Percentiles rank a stretch among this genome's conserved stretches.
These are phyloP conservation scores for Mycena pura DNA, from an alignment of 768 basidiomycete genomes.

Conservation along the genomic window DNA sequence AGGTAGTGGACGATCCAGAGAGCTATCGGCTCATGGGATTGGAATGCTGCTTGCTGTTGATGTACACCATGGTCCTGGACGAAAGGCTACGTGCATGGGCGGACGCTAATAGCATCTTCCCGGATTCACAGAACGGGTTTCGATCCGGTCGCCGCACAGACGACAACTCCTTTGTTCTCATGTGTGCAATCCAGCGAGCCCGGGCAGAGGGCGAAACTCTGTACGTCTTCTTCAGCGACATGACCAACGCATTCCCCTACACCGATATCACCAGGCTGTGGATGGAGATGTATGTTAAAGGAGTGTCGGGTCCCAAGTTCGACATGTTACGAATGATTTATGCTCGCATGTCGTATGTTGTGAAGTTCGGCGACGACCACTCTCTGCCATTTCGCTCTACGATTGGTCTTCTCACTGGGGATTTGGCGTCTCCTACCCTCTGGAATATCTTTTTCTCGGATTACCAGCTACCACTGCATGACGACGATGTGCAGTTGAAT, in stretches of 20 bases:
- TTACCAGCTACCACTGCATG: constrained; percentile 7
- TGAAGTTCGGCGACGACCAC: neutral
- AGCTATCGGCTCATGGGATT: constrained; percentile 26
- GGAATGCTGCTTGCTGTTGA: constrained; percentile 28
- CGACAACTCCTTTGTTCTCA: constrained; percentile 35
- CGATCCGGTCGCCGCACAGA: constrained; percentile 30
- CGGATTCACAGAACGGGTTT: constrained; percentile 39
- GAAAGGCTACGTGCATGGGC: constrained; percentile 23
- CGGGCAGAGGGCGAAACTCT: constrained; percentile 19
- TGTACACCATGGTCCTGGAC: constrained; percentile 28
- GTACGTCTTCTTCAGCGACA: constrained; percentile 32
- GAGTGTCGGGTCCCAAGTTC: neutral
- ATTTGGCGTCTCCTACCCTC: constrained; percentile 32
- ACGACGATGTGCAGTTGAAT: constrained; percentile 23
- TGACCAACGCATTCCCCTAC: constrained; percentile 42
- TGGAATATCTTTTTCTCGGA: constrained; percentile 33
- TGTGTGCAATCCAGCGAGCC: constrained; percentile 26
- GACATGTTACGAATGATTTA: neutral
- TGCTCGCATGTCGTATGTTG: neutral
- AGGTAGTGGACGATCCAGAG: constrained; percentile 14
- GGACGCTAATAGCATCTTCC: constrained; percentile 24
- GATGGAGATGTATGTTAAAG: constrained; percentile 27
- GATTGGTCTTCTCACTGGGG: constrained; percentile 35
- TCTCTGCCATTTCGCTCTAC: neutral
- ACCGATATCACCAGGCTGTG: constrained; percentile 32